These are phyloP conservation scores for Ceratocystiopsis brevicomis DNA, from an alignment of 2,329 filamentous ascomycete genomes.

Conservation along the genomic window DNA sequence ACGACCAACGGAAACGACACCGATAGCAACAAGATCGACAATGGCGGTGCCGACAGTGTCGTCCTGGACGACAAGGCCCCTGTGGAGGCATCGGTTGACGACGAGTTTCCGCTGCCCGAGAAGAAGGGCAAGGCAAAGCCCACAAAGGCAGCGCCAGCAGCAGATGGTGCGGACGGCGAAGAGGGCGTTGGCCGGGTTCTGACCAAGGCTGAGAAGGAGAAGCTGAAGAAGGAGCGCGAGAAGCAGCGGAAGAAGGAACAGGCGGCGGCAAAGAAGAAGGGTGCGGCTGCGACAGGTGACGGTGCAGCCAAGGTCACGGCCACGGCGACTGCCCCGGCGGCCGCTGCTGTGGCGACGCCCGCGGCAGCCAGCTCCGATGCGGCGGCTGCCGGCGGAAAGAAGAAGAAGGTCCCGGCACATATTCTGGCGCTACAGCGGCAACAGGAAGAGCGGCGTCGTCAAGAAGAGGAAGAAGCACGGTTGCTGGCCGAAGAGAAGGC, in stretches of 20 bases:
- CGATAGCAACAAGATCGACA: constrained; percentile 25
- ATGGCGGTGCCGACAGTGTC: constrained; percentile 34
- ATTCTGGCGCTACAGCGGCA: constrained; percentile 60
- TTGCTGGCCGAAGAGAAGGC: constrained; percentile 43
- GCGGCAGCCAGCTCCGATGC: constrained; percentile 22
- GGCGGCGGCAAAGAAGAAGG: constrained; percentile 70
- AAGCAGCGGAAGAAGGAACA: constrained; percentile 98
- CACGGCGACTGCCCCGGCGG: constrained; percentile 23
- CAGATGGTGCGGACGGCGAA: constrained; percentile 29
- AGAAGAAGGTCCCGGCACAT: constrained; percentile 77
- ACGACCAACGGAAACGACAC: constrained; percentile 26
- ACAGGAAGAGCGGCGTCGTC: constrained; percentile 54
- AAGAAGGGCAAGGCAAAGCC: constrained; percentile 50
- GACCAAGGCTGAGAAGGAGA: constrained; percentile 97
- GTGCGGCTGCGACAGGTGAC: constrained; percentile 19
- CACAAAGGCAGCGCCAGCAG: constrained; percentile 25
- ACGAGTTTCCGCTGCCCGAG: constrained; percentile 68
- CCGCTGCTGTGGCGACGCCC: constrained; percentile 26
- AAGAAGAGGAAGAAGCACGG: constrained; percentile 43
- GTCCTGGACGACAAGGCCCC: constrained; percentile 50
- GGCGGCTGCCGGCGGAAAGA: constrained; percentile 37
- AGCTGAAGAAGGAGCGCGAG: constrained; percentile 91
- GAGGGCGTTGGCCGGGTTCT: constrained; percentile 50
- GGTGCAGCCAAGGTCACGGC: constrained; percentile 38
- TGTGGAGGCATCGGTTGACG: constrained; percentile 62